Conservation (phyloP, 2,329 filamentous ascomycete genomes). For the Sporothrix brunneoviolacea region DNA sequence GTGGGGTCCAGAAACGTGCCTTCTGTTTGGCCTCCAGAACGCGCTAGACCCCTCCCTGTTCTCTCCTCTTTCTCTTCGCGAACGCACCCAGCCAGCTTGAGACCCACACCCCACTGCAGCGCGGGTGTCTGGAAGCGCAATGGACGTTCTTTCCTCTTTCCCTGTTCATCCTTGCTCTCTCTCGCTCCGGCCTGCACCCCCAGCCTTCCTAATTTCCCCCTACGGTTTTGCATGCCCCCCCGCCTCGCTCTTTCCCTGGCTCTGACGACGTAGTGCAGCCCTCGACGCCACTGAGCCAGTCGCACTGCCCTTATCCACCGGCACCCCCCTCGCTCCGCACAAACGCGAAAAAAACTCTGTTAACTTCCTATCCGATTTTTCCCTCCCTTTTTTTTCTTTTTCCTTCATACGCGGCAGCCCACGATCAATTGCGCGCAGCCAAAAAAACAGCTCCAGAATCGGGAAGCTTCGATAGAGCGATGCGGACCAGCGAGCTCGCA, state of each 20-base stretch:
- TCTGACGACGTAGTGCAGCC: not conserved
- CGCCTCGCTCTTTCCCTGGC: not conserved
- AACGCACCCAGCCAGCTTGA: not conserved
- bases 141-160: not conserved
- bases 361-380: slow-evolving; percentile 19
- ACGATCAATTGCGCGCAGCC: slow-evolving; percentile 1
- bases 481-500: slow-evolving; percentile 7
- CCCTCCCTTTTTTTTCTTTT: not conserved
- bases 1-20: no score
- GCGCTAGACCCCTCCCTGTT: slow-evolving; percentile 4
- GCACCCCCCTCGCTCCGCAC: slow-evolving; percentile 3
- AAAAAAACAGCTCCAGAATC: not conserved
- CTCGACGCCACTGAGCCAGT: slow-evolving; percentile 7
- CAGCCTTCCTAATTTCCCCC: slow-evolving; percentile 7
- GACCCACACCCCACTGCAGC: slow-evolving; percentile 1
- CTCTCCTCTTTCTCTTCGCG: not conserved
- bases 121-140: not conserved
- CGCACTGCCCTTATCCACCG: not conserved
- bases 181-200: slow-evolving; percentile 4
- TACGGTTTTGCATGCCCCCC: not conserved
- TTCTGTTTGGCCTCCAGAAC: not conserved
- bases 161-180: no score
- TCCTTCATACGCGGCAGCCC: slow-evolving; percentile 9
- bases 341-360: slow-evolving; percentile 16
- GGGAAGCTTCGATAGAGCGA: slow-evolving; percentile 11